Base-by-base conservation (phyloP, 306 rosid species). In the Medicago lupulina region DNA sequence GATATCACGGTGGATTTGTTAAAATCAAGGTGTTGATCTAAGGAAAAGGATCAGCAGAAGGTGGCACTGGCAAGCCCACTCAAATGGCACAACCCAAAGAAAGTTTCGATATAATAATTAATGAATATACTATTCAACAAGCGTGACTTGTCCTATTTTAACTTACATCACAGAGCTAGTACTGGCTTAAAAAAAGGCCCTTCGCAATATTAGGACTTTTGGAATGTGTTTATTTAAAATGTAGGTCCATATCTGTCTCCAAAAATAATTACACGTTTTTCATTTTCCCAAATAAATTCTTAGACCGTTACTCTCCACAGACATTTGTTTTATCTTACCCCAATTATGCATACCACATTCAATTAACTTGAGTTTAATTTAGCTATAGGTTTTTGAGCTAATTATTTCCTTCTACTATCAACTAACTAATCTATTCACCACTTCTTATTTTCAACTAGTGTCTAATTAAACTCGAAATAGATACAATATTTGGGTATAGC, bases 91-190 rank as follows among this genome's bases (percentile, higher is more conserved):
- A 46, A 66, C 53, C 54, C 38, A 39, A 4, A 62, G 21, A 53
- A 71, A 43, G 74, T 60, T 28, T 13, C 3, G 38, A 70, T 54
- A 61, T 25, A 34, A 0, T 7, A 71, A 51, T 79, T 61, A 58
- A 39, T 31, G 51, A 13, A 40, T 8, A 13, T 46, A 46, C 23
- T 70, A 57, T 70, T 72, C 51, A 73, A 61, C 14, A 76, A 54
- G 57, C 57, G 57, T 76, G 74, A 12, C 58, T 54, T 73, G 46
- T 55, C 78, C 70, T 70, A 34, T 43, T 83, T 78, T 74, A 64
- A 83, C 78, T 74, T 54, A 63, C 15, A 50, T 77, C 55, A 67
- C 73, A 78, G 76, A 23, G 63, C 12, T 51, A 73, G 64, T 40
- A 67, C 65, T 58, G 71, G 43, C 34, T 18, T 31, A 38, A 61